phyloP scores from a whole-genome alignment of 1,284 basidiomycete genomes.

The Leccinum pallidistipes region DNA sequence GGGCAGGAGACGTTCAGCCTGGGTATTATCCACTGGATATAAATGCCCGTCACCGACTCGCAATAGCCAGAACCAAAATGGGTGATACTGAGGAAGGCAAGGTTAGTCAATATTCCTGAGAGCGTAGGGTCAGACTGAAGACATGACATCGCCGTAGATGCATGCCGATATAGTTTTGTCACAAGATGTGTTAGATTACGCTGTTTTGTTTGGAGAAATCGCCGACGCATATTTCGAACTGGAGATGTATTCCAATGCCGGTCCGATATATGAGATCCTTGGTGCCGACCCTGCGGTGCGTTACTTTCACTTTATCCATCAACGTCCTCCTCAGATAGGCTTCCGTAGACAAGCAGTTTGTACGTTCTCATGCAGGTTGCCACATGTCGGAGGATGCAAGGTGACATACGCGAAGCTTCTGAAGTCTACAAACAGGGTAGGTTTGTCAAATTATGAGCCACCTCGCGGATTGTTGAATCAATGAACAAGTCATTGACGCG shows the following conservation, averaged over 20 bases:
- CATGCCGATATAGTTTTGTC: constrained; percentile 74
- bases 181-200: constrained; percentile 75
- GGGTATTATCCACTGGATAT: constrained; percentile 16
- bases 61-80: constrained; percentile 80
- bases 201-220: constrained; percentile 78
- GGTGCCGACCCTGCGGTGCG: constrained; percentile 22
- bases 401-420: constrained; percentile 71
- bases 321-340: not conserved
- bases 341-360: constrained; percentile 19
- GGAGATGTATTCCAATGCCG: constrained; percentile 42
- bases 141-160: constrained; percentile 29
- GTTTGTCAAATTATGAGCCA: constrained; percentile 19
- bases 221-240: constrained; percentile 83
- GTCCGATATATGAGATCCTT: constrained; percentile 22
- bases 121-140: not conserved
- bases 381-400: constrained; percentile 51
- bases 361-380: constrained; percentile 27
- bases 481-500: constrained; percentile 60
- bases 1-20: constrained; percentile 17
- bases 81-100: constrained; percentile 57
- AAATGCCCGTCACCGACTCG: constrained; percentile 75
- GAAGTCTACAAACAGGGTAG: constrained; percentile 83
- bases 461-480: constrained; percentile 1
- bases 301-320: not conserved
- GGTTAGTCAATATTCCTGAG: constrained; percentile 1